Percentiles rank a stretch among this genome's conserved stretches.
These are phyloP conservation scores for Agaricus subrufescens DNA, from an alignment of 768 basidiomycete genomes.

Conservation along the genomic window DNA sequence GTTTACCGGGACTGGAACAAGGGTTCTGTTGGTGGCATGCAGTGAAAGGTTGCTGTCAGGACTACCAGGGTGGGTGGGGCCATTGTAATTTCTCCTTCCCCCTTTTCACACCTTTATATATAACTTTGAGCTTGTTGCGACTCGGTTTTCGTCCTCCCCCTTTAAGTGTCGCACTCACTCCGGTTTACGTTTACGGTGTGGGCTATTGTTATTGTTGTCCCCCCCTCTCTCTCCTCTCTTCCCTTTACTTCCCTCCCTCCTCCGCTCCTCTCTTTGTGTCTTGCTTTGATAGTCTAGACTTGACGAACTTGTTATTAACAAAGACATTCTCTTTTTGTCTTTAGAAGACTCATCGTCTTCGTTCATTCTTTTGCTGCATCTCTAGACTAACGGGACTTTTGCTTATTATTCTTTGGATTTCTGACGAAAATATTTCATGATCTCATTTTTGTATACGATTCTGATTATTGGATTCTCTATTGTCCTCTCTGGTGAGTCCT, in stretches of 20 bases:
- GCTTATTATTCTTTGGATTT: background rate
- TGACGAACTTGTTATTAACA: background rate
- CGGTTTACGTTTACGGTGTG: too few species aligned
- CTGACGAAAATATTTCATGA: slow-evolving; percentile 26
- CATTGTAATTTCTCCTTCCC: background rate
- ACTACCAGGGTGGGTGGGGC: background rate
- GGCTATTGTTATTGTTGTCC: background rate
- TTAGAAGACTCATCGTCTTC: background rate
- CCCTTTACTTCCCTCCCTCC: background rate
- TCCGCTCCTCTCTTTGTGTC: background rate
- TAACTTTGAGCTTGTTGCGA: background rate
- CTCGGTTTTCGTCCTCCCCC: too few species aligned
- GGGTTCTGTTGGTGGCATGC: background rate
- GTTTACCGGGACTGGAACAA: slow-evolving; percentile 2
- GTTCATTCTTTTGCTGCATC: slow-evolving; percentile 1
- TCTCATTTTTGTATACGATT: slow-evolving; percentile 26
- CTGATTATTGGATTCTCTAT: slow-evolving; percentile 13
- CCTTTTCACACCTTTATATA: background rate
- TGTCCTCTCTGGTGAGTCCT: slow-evolving; percentile 32
- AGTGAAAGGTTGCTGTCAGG: background rate
- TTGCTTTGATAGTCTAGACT: background rate
- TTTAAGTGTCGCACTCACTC: too few species aligned
- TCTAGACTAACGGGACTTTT: background rate
- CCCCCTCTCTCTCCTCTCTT: background rate
- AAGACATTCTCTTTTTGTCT: background rate